Conservation (phyloP, 768 basidiomycete genomes). For the Boletus tomentosulus region DNA sequence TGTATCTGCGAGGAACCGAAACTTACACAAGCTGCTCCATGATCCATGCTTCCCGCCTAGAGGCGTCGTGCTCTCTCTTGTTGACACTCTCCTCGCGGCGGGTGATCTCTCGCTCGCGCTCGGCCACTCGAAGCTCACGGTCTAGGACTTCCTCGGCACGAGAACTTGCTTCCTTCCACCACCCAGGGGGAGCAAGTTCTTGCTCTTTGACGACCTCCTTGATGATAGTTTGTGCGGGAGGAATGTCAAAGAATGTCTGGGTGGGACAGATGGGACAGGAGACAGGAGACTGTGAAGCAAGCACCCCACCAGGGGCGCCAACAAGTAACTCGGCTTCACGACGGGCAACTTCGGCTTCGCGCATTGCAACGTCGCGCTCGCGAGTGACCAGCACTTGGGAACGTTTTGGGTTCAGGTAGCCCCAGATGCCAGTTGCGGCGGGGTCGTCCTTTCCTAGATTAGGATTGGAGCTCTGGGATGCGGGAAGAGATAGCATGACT, state of each 20-base stretch:
- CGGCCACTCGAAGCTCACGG: slow-evolving; percentile 80
- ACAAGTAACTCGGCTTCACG: slow-evolving; percentile 83
- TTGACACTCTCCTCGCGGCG: slow-evolving; percentile 83
- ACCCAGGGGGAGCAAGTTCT: slow-evolving; percentile 73
- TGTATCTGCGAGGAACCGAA: not conserved
- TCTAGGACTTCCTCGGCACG: slow-evolving; percentile 81
- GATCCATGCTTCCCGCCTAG: slow-evolving; percentile 84
- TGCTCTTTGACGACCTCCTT: slow-evolving; percentile 86
- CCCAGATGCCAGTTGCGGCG: slow-evolving; percentile 53
- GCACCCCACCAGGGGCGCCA: slow-evolving; percentile 78
- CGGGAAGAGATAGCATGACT: slow-evolving; percentile 84
- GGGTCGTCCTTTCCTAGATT: slow-evolving; percentile 34
- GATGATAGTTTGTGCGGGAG: slow-evolving; percentile 73
- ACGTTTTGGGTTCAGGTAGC: slow-evolving; percentile 77
- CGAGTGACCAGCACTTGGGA: slow-evolving; percentile 75
- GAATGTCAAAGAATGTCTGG: slow-evolving; percentile 52
- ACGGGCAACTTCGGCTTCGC: slow-evolving; percentile 85
- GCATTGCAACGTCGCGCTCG: slow-evolving; percentile 73
- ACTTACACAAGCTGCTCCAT: slow-evolving; percentile 90
- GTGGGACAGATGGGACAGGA: slow-evolving; percentile 57
- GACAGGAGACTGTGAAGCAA: slow-evolving; percentile 49
- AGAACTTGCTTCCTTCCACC: slow-evolving; percentile 62
- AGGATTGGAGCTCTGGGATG: slow-evolving; percentile 37
- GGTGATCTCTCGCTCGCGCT: slow-evolving; percentile 82
- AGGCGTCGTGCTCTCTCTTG: slow-evolving; percentile 81